These are phyloP conservation scores for Fagus crenata DNA, from an alignment of 306 rosid species.

Conservation along the genomic window DNA sequence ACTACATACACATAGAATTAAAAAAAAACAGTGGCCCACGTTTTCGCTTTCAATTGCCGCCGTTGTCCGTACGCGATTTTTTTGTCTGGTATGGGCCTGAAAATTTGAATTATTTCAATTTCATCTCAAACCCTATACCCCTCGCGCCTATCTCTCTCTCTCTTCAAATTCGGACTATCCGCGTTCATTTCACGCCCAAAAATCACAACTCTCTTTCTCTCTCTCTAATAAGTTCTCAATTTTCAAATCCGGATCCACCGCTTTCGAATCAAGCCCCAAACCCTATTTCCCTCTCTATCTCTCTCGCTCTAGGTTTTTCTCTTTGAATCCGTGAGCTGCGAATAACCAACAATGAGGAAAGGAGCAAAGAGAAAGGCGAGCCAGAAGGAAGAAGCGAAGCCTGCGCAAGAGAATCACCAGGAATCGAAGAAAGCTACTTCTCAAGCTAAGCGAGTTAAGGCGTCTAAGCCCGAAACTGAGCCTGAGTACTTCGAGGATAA, in stretches of 20 bases:
- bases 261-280: conserved; percentile 42
- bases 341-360: conserved; percentile 45
- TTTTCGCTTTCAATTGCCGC: neutral
- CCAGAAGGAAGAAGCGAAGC: conserved; percentile 31
- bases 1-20: too few relatives aligned
- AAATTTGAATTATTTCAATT: conserved; percentile 15
- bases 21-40: neutral
- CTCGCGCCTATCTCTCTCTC: conserved; percentile 1
- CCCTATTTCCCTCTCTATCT: conserved; percentile 35
- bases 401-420: conserved; percentile 29
- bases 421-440: conserved; percentile 31
- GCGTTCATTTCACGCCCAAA: conserved; percentile 30
- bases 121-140: neutral
- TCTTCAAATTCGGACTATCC: conserved; percentile 18
- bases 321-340: neutral
- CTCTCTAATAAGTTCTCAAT: conserved; percentile 12
- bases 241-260: conserved; percentile 57
- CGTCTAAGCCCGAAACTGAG: conserved; percentile 43
- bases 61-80: conserved; percentile 12
- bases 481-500: conserved; percentile 53
- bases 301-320: conserved; percentile 7
- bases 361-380: conserved; percentile 55
- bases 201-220: neutral
- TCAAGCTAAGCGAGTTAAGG: conserved; percentile 54
- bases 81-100: neutral